A percentile compares a stretch with the other conserved stretches of the same genome.
These are phyloP conservation scores for Claviceps spartinae DNA, from an alignment of 2,329 filamentous ascomycete species.

Conservation along the genomic window DNA sequence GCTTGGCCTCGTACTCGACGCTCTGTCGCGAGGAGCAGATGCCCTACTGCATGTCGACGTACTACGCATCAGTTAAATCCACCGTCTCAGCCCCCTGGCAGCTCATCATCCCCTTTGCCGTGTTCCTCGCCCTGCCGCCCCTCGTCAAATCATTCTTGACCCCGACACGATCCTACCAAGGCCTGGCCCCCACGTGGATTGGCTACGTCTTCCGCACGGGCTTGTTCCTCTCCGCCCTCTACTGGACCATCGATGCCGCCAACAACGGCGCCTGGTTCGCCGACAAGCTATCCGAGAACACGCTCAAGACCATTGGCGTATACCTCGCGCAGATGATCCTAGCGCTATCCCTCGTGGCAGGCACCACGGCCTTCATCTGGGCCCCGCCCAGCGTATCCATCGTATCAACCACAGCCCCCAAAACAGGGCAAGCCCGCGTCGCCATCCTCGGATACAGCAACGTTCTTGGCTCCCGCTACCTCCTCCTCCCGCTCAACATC, in stretches of 20 bases:
- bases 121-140: conserved; percentile 57
- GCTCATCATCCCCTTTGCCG: conserved; percentile 62
- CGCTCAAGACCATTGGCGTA: conserved; percentile 61
- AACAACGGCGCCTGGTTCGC: conserved; percentile 75
- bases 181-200: conserved; percentile 74
- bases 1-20: conserved; percentile 73
- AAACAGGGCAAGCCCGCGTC: conserved; percentile 40
- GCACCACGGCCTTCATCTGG: conserved; percentile 74
- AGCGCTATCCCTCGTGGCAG: conserved; percentile 67
- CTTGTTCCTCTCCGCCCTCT: conserved; percentile 61
- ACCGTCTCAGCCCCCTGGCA: conserved; percentile 92
- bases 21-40: conserved; percentile 97
- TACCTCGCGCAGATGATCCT: conserved; percentile 70
- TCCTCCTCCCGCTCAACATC: conserved; percentile 70
- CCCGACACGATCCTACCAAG: conserved; percentile 77
- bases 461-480: conserved; percentile 79
- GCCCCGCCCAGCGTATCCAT: conserved; percentile 75
- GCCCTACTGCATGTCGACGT: conserved; percentile 90
- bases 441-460: conserved; percentile 87
- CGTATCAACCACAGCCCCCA: conserved; percentile 30
- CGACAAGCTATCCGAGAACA: conserved; percentile 35
- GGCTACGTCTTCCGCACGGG: conserved; percentile 64
- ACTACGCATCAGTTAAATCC: conserved; percentile 82
- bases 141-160: conserved; percentile 69
- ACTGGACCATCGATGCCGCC: conserved; percentile 82